Evolutionary conservation across 352 stramenopile genomes (phyloP), one percentile per base, ranked within the genome.

Genomic region (Phytophthora pseudosyringae): DNA sequence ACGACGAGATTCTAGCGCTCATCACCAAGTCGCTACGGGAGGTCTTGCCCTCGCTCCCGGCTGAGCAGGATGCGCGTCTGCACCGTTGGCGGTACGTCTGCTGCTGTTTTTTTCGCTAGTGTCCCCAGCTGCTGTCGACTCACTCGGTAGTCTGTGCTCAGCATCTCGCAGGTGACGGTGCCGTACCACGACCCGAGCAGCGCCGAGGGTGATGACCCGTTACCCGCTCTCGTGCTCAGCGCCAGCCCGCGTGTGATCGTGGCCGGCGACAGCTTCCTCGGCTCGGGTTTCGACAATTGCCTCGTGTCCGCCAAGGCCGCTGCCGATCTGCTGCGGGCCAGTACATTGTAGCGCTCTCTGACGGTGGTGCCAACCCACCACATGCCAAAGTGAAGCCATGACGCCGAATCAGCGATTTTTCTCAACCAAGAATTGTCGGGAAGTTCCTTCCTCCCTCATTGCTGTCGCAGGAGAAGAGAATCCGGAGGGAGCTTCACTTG

Each of bases 271-370:
- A 74, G 75, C 18, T 90, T 93, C 48, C 68, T 83, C 3, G 78
- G 84, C n/a, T 90, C 81, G 8, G 76, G 71, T 32, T 88, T 93
- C 41, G 84, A 93, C 70, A 89, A 81, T 45, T 92, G 80, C 44
- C 64, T 93, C 18, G 33, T 87, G 31, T 93, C 82, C 8, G 84
- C 84, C 18, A 89, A 87, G 28, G 58, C 62, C 13, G 76, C 70
- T 26, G 72, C 71, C 0, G 60, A 67, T 5, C 39, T 83, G 9
- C 44, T 85, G 12, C 64, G 61, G 21, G 44, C 25, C 32, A 70
- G 31, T 11, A 21, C 21, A 21, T 21, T 21, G 21, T 21, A 89
- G 80, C 49, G 61, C 64, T 28, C 59, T 88, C 8, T 89, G 47
- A 76, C 7, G 41, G 21, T 31, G 41, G 41, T 45, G 39, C 16